Conservation (phyloP, 2,329 filamentous ascomycete genomes). For the Ophiognomonia clavigignenti-juglandacearum region DNA sequence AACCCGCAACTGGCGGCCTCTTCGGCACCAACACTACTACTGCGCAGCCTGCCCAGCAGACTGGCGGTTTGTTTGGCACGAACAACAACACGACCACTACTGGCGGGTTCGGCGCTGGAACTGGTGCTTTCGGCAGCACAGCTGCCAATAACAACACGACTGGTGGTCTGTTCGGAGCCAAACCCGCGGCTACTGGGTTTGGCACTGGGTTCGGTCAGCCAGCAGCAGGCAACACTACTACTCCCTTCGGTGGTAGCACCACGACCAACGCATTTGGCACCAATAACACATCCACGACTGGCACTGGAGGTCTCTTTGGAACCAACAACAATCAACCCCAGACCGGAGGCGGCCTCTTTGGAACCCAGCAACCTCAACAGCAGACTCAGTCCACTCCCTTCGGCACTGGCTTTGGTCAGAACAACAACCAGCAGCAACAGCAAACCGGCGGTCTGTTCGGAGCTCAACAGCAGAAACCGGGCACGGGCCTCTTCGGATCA, state of each 20-base stretch:
- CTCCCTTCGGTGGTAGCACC: neutral
- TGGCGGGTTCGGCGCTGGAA: constrained; percentile 23
- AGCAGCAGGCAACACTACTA: neutral
- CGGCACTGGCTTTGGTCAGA: neutral
- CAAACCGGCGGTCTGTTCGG: constrained; percentile 11
- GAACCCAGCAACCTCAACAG: constrained; percentile 4
- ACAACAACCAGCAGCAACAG: neutral
- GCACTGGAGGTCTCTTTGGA: constrained; percentile 8
- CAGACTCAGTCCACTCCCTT: neutral
- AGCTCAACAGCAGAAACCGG: constrained; percentile 26
- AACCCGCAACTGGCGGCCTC: constrained; percentile 22
- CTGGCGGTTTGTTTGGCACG: constrained; percentile 28
- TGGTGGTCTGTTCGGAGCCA: constrained; percentile 26
- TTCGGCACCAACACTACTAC: constrained; percentile 28
- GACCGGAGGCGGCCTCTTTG: constrained; percentile 11
- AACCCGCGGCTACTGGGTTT: constrained; percentile 13
- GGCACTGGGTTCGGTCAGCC: constrained; percentile 18
- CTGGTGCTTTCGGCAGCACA: constrained; percentile 5
- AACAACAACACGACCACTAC: constrained; percentile 17
- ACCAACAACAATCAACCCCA: neutral
- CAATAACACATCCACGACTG: neutral
- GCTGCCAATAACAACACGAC: constrained; percentile 20
- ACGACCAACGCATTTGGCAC: constrained; percentile 28
- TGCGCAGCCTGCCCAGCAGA: constrained; percentile 20
- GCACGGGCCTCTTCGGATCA: constrained; percentile 27